Conservation (phyloP, 2,329 filamentous ascomycete genomes). For the Colletotrichum karsti region DNA sequence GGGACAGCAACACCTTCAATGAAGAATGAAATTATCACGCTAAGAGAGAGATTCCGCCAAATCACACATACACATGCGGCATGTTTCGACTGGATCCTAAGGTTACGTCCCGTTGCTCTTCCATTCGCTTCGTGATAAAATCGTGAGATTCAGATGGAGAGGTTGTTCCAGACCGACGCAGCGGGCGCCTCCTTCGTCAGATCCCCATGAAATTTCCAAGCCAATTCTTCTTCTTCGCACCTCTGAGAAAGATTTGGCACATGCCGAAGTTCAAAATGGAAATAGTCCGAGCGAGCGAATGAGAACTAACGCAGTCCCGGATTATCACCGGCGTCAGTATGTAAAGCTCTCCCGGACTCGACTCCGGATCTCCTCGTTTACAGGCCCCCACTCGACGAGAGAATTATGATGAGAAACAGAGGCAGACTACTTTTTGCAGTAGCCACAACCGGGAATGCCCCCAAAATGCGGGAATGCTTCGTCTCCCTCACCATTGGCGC, state of each 20-base stretch:
- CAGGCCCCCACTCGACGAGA: background rate
- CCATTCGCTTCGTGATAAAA: background rate
- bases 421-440: background rate
- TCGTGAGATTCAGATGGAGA: too few species aligned
- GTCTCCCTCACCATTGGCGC: background rate
- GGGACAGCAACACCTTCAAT: background rate
- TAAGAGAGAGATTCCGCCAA: background rate
- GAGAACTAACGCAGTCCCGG: background rate
- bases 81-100: background rate
- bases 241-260: too few species aligned
- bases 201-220: too few species aligned
- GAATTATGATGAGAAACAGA: background rate
- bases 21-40: background rate
- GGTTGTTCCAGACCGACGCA: too few species aligned
- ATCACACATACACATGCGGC: background rate
- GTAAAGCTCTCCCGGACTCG: background rate
- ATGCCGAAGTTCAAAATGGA: too few species aligned
- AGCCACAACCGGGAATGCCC: background rate
- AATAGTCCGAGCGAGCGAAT: background rate
- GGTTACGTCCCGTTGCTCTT: background rate
- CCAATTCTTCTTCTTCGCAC: too few species aligned
- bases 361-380: background rate
- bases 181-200: too few species aligned
- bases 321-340: background rate
- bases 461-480: background rate